These are phyloP conservation scores for Nakazawaea ernobii DNA, from an alignment of 805 yeast genomes.

Conservation along the genomic window DNA sequence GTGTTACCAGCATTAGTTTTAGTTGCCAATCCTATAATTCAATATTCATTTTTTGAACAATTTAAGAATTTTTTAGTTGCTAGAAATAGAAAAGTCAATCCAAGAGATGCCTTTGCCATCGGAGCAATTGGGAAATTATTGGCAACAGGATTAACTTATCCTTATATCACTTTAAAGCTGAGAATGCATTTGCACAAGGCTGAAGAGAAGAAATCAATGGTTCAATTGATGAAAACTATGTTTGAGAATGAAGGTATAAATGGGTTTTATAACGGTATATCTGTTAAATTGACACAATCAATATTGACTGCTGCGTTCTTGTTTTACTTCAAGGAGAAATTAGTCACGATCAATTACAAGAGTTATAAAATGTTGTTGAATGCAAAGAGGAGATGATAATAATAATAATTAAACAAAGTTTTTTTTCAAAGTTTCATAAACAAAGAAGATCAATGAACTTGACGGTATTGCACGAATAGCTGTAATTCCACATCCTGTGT, in stretches of 20 bases:
- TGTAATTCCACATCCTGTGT: slow-evolving; percentile 83
- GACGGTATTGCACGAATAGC: slow-evolving; percentile 81
- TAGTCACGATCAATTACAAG: slow-evolving; percentile 53
- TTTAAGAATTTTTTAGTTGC: slow-evolving; percentile 56
- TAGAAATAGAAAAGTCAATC: slow-evolving; percentile 50
- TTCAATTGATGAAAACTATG: slow-evolving; percentile 50
- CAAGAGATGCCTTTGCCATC: slow-evolving; percentile 73
- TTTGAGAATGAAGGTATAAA: slow-evolving; percentile 64
- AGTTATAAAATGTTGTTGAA: slow-evolving; percentile 1
- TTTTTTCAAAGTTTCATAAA: slow-evolving; percentile 60
- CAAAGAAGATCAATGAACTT: slow-evolving; percentile 78
- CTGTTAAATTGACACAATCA: slow-evolving; percentile 75
- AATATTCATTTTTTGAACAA: slow-evolving; percentile 89
- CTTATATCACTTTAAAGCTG: slow-evolving; percentile 83
- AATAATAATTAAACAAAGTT: slow-evolving; percentile 12
- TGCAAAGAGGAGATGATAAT: background rate
- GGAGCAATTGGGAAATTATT: slow-evolving; percentile 88
- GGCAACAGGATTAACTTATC: slow-evolving; percentile 88
- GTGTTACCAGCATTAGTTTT: slow-evolving; percentile 81
- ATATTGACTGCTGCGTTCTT: slow-evolving; percentile 86
- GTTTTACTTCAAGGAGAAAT: slow-evolving; percentile 86
- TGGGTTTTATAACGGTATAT: slow-evolving; percentile 77
- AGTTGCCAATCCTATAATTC: slow-evolving; percentile 85
- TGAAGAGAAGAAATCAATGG: slow-evolving; percentile 30
- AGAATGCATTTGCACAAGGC: slow-evolving; percentile 67